A percentile compares a stretch with the other conserved stretches of the same genome.
Conservation (phyloP, 495 filamentous ascomycete genomes). For the Chaetomium fimeti region DNA sequence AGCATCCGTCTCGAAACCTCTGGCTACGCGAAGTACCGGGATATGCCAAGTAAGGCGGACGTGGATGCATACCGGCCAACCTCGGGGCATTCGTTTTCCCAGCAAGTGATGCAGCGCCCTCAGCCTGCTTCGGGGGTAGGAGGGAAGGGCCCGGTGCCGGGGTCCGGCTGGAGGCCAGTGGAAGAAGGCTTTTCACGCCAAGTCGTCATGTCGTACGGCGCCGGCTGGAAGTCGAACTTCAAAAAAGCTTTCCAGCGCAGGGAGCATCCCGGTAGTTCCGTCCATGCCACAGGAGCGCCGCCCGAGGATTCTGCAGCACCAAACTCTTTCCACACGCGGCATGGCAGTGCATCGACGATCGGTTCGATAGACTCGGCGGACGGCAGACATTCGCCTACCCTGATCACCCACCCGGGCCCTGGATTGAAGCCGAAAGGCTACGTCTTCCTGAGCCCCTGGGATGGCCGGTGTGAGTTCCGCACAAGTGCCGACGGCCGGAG, state of each 20-base stretch:
- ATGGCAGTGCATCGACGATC: conserved; percentile 38
- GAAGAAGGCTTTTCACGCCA: conserved; percentile 49
- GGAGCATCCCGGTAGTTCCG: conserved; percentile 26
- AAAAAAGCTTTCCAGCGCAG: conserved; percentile 43
- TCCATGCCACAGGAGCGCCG: conserved; percentile 20
- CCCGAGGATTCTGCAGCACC: conserved; percentile 26
- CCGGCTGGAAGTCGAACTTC: conserved; percentile 43
- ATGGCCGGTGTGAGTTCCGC: conserved; percentile 77
- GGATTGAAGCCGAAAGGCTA: conserved; percentile 53
- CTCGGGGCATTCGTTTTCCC: conserved; percentile 32
- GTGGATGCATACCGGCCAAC: conserved; percentile 38
- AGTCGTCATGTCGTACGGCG: conserved; percentile 51
- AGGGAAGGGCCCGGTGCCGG: background rate
- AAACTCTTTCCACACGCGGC: conserved; percentile 32
- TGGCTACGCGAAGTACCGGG: conserved; percentile 51
- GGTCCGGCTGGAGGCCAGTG: background rate
- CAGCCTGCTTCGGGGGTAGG: conserved; percentile 12
- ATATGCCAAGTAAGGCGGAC: conserved; percentile 40
- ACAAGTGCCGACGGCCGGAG: conserved; percentile 70
- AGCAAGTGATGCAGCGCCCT: conserved; percentile 22
- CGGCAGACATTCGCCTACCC: conserved; percentile 30
- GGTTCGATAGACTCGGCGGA: conserved; percentile 40
- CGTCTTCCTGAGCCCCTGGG: conserved; percentile 80
- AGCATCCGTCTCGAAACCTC: conserved; percentile 48
- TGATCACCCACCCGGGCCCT: conserved; percentile 46